Conservation (phyloP, 2,329 filamentous ascomycete genomes). For the Colletotrichum eremochloae region DNA sequence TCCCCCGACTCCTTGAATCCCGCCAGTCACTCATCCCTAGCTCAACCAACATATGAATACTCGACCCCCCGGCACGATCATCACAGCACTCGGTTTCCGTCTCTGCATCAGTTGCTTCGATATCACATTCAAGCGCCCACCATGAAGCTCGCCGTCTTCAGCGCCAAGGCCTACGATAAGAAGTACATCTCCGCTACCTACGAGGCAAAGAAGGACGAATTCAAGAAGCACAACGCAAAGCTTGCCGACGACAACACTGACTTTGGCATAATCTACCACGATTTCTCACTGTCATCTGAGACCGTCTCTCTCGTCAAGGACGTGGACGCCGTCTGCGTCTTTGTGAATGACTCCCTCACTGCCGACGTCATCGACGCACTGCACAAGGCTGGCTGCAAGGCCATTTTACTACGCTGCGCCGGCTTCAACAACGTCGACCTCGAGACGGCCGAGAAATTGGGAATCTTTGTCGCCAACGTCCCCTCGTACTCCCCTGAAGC, state of each 20-base stretch:
- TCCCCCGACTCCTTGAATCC: background rate
- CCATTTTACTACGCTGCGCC: constrained; percentile 75
- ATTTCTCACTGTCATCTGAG: constrained; percentile 67
- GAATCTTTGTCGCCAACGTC: constrained; percentile 74
- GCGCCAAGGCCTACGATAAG: constrained; percentile 74
- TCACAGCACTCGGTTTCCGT: background rate
- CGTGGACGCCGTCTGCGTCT: constrained; percentile 73
- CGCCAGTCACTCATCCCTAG: no score
- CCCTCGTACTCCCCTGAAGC: constrained; percentile 78
- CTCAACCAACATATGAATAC: background rate
- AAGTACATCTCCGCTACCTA: constrained; percentile 62
- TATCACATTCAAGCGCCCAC: constrained; percentile 3
- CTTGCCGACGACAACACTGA: constrained; percentile 49
- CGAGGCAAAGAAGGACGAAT: constrained; percentile 29
- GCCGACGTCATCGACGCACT: constrained; percentile 65
- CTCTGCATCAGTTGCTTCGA: background rate
- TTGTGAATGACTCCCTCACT: constrained; percentile 74
- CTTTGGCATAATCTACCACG: constrained; percentile 68
- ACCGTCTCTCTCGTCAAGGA: constrained; percentile 65
- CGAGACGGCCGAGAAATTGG: constrained; percentile 63
- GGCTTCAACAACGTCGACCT: constrained; percentile 79
- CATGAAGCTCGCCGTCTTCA: constrained; percentile 75
- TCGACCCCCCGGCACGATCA: background rate
- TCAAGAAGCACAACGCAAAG: constrained; percentile 48
- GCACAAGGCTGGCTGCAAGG: constrained; percentile 63